A percentile compares a stretch with the other conserved stretches of the same genome.
Conservation (phyloP, 2,329 filamentous ascomycete genomes). For the Penicillium sp. region DNA sequence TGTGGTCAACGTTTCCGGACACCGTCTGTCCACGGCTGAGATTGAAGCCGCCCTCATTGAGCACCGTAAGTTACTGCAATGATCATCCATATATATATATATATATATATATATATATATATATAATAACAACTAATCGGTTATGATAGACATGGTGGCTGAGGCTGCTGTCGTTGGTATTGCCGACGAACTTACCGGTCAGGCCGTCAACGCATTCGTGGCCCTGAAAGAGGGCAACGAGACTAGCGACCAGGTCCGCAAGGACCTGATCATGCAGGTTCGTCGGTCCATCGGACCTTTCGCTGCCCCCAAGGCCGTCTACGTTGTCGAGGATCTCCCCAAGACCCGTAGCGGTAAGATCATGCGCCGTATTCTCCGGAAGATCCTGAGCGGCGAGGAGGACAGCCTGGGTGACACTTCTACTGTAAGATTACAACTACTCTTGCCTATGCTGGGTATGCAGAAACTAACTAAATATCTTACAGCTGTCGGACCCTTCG, state of each 20-base stretch:
- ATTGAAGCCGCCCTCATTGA: conserved; percentile 95
- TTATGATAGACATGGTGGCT: too few relatives aligned
- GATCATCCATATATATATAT: too few relatives aligned
- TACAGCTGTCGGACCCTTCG: conserved; percentile 73
- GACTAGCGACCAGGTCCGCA: conserved; percentile 72
- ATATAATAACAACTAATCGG: too few relatives aligned
- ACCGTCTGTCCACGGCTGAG: conserved; percentile 94
- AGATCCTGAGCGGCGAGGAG: conserved; percentile 94
- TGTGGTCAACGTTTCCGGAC: conserved; percentile 94
- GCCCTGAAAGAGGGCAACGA: conserved; percentile 76
- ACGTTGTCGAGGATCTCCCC: conserved; percentile 82
- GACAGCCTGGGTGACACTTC: conserved; percentile 90
- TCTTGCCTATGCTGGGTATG: too few relatives aligned
- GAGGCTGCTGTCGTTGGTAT: conserved; percentile 95
- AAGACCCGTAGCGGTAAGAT: conserved; percentile 99
- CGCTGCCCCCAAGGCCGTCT: conserved; percentile 88
- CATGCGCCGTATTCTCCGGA: conserved; percentile 91
- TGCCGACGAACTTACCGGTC: conserved; percentile 84
- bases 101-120: too few relatives aligned
- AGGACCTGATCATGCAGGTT: conserved; percentile 88
- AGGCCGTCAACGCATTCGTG: conserved; percentile 95
- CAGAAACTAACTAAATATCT: conserved; percentile 1
- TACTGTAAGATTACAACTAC: conserved; percentile 62
- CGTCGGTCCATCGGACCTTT: conserved; percentile 96
- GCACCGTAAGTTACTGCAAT: conserved; percentile 62